Evolutionary conservation across 768 basidiomycete genomes (phyloP), one percentile per base, ranked within the genome.

Genomic region (Tremella yokohamensis): DNA sequence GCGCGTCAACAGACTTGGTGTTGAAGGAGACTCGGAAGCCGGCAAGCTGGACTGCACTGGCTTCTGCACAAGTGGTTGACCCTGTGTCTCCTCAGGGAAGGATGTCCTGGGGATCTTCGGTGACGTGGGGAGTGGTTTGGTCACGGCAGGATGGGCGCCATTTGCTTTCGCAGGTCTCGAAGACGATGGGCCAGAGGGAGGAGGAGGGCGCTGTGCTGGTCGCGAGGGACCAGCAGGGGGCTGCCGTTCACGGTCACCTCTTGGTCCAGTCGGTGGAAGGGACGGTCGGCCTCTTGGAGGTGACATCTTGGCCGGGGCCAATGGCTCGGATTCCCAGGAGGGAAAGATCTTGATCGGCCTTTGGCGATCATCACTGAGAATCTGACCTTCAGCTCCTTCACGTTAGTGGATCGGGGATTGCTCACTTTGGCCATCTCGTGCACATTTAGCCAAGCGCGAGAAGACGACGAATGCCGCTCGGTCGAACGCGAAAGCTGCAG

Each of bases 361-460:
- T 45, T 45, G 42, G 15, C 22, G 42, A 45, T 45, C n/a, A 15
- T 45, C 42, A n/a, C n/a, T 8, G 15, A 45, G 42, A 22, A 45
- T 45, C 42, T 45, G 22, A 6, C 29, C n/a, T 4, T 45, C 42
- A 45, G 22, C 6, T 45, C 4, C 42, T 8, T 4, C 42, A 45
- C n/a, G 42, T 6, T 45, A 15, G 22, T 45, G n/a, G 6, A 22
- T 6, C 6, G 22, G 7, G 42, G 15, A 53, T n/a, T n/a, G n/a
- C 65, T 15, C 37, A 63, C 65, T 40, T 66, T 58, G 3, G 58
- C 54, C 56, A 66, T 66, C 40, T 62, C 61, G 3, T 49, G 48
- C 25, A 66, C 49, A 29, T 66, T 66, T n/a, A 20, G 19, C 55
- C 57, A 60, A 16, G 26, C 39, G 34, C 47, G 26, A 16, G 24